A percentile compares a stretch with the other conserved stretches of the same genome.
These are phyloP conservation scores for Kodamaea arcana DNA, from an alignment of 1,139 yeast genomes.

Conservation along the genomic window DNA sequence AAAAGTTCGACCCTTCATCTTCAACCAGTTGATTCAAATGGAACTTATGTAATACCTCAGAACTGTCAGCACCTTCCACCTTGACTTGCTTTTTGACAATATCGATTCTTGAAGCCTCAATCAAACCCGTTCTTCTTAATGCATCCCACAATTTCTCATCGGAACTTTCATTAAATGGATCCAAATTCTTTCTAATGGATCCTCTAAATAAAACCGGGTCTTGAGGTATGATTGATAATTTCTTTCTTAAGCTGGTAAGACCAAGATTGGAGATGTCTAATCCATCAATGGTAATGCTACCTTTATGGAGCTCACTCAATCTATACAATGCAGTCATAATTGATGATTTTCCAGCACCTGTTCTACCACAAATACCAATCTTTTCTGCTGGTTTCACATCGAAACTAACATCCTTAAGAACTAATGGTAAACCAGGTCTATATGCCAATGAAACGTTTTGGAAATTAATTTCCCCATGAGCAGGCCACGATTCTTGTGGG, in stretches of 20 bases:
- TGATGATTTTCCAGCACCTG: slow-evolving; percentile 77
- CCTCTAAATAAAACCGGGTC: slow-evolving; percentile 74
- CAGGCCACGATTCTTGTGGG: slow-evolving; percentile 51
- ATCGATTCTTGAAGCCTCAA: slow-evolving; percentile 36
- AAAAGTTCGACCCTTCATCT: slow-evolving; percentile 71
- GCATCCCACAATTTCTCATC: slow-evolving; percentile 53
- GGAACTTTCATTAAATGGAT: slow-evolving; percentile 52
- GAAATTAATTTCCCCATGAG: slow-evolving; percentile 50
- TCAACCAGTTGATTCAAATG: slow-evolving; percentile 61
- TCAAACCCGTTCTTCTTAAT: slow-evolving; percentile 58
- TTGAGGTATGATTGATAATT: slow-evolving; percentile 71
- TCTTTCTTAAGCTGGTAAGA: slow-evolving; percentile 52
- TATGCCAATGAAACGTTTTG: slow-evolving; percentile 60
- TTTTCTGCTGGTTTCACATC: slow-evolving; percentile 53
- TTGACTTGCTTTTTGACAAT: slow-evolving; percentile 19
- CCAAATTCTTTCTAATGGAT: slow-evolving; percentile 59
- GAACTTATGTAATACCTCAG: slow-evolving; percentile 50
- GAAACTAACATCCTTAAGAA: slow-evolving; percentile 52
- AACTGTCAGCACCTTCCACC: slow-evolving; percentile 11
- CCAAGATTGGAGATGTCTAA: slow-evolving; percentile 56
- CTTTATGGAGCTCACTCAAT: slow-evolving; percentile 50
- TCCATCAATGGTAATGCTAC: slow-evolving; percentile 55
- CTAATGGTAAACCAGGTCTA: slow-evolving; percentile 72
- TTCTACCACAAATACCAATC: slow-evolving; percentile 74
- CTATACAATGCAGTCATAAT: slow-evolving; percentile 66